These are phyloP conservation scores for Scenedesmus sp. DNA, from an alignment of 163 green algal species.

Conservation along the genomic window DNA sequence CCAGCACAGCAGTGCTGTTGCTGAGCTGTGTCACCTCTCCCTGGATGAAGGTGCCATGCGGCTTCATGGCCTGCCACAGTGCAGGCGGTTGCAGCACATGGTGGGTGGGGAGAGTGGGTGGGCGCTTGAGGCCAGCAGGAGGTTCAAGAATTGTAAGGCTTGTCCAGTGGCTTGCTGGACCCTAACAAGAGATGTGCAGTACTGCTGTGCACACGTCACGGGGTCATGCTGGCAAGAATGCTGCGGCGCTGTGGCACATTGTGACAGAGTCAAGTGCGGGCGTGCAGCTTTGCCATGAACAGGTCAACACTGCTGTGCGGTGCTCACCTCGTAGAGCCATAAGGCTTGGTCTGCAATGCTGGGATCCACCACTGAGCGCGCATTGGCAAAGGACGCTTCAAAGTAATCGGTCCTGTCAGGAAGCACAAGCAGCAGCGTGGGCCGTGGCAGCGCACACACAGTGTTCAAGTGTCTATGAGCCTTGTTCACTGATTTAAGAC, in stretches of 20 bases:
- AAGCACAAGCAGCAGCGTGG: background rate
- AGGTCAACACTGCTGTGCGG: background rate
- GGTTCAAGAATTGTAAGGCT: too few species aligned
- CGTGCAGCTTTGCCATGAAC: background rate
- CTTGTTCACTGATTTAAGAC: background rate
- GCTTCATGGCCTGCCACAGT: constrained; percentile 30
- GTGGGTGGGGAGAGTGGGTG: background rate
- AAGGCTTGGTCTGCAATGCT: background rate
- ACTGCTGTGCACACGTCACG: background rate
- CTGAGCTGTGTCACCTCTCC: constrained; percentile 35
- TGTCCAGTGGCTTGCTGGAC: too few species aligned
- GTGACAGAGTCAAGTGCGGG: background rate
- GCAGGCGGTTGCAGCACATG: background rate
- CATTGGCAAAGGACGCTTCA: constrained; percentile 42
- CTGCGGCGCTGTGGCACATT: background rate
- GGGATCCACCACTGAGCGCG: constrained; percentile 36
- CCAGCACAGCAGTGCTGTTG: background rate
- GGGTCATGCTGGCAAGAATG: background rate
- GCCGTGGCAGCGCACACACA: background rate
- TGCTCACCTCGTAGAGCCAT: background rate
- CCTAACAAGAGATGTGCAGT: too few species aligned
- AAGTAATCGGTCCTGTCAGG: constrained; percentile 22
- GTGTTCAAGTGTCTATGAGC: background rate
- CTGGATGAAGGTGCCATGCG: constrained; percentile 42
- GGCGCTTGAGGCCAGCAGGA: too few species aligned